Base-by-base conservation (phyloP, 228 moss, liverwort and hornwort genomes). In the Sphagnum fallax region DNA sequence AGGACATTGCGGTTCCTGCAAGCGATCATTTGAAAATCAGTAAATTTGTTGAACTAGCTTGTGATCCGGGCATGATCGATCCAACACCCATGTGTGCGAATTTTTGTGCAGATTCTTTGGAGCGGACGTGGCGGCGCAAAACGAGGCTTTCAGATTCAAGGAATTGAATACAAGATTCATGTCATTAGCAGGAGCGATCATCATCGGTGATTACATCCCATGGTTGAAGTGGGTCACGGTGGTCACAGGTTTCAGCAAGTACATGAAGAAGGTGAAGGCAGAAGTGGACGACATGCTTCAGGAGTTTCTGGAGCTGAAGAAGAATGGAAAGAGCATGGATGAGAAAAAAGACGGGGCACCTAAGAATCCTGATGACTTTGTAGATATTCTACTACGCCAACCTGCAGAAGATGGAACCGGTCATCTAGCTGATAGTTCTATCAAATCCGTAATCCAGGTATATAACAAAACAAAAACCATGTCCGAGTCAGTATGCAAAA, bases 261-360 rank as follows among this genome's bases (percentile, higher is more conserved):
- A 70, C 48, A 61, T 75, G 72, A 59, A 75, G 47, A 18, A 59
- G 67, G 72, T 80, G 70, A 77, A 63, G 10, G 49, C 52, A 0
- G 70, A 80, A 16, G 4, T 68, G 63, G 65, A 77, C 52, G 62
- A 16, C 0, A 70, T 68, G 10, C 8, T 70, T 10, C 83, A 80
- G 53, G 80, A 72, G 72, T 77, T 83, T 70, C 75, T 83, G 0
- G 77, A 83, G 16, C 6, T 80, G 52, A 83, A 83, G 66, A 80
- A 75, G 14, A n/a, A 32, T 32, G 32, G 32, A 32, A 32, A 32
- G 32, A 32, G 32, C 32, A 32, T 32, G 32, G 32, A 32, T 2
- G 32, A 32, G 32, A 32, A 32, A 32, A 32, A 32, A 32, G 32
- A 32, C 32, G 32, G 2, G 32, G 32, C 2, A 32, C 2, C 32